Conservation (phyloP, 331 rosid species). For the Phaseolus coccineus region DNA sequence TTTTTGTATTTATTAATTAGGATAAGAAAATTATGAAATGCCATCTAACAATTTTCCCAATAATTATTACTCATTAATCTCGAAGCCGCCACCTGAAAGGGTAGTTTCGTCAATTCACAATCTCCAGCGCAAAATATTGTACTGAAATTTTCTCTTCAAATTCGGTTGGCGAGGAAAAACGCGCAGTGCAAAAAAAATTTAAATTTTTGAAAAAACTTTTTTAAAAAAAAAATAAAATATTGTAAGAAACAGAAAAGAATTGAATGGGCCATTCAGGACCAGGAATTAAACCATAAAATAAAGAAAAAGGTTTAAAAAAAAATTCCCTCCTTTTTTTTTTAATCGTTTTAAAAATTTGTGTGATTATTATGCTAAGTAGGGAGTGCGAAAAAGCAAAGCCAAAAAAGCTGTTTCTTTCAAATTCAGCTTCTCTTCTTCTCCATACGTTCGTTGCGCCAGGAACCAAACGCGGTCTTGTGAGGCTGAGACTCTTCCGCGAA, state of each 20-base stretch:
- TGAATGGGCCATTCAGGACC: constrained; percentile 23
- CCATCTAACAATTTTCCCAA: too few species aligned
- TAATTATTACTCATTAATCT: too few species aligned
- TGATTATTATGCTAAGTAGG: constrained; percentile 23
- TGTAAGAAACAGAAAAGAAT: constrained; percentile 34
- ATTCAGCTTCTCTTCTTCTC: constrained; percentile 38
- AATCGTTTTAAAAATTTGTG: background rate
- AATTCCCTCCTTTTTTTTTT: constrained; percentile 11
- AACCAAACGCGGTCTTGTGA: constrained; percentile 58
- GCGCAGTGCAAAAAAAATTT: constrained; percentile 42
- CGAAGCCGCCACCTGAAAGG: constrained; percentile 9
- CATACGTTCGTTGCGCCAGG: constrained; percentile 48
- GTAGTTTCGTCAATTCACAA: constrained; percentile 37
- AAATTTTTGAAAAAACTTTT: background rate
- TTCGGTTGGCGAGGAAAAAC: constrained; percentile 56
- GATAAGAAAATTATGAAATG: too few species aligned
- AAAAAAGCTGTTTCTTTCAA: constrained; percentile 60
- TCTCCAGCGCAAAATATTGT: constrained; percentile 22
- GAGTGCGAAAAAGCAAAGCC: constrained; percentile 38
- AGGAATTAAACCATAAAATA: background rate
- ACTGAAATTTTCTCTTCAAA: constrained; percentile 51
- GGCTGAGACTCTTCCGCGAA: constrained; percentile 36
- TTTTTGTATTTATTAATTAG: too few species aligned
- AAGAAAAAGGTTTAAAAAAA: constrained; percentile 11
- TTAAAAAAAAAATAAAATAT: constrained; percentile 25